Base-by-base conservation (phyloP, 768 basidiomycete genomes). In the button mushroom (Agaricus bisporus) region DNA sequence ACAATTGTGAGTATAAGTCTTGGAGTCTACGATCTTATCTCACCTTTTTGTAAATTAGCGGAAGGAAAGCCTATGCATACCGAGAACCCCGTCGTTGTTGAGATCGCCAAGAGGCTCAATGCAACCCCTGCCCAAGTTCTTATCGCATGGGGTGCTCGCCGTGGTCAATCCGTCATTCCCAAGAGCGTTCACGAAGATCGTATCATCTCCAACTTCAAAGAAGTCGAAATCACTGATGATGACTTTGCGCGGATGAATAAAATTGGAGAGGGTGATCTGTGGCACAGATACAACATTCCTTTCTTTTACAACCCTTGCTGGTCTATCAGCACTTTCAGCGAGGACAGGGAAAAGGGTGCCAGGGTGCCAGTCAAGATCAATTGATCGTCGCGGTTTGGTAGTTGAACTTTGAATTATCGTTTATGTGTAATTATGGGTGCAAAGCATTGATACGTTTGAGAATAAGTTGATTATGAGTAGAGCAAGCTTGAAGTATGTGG, bases 91-190 rank as follows among this genome's bases (percentile, higher is more conserved):
- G 72, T 71, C 43, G 78, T 94, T 22, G 61, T 74, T 43, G 77
- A 77, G 51, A 75, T 92, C 44, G 90, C 89, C 18, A 66, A 80
- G 56, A 75, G 73, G 61, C 74, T 86, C 35, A 70, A 72, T 32
- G 85, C 82, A 4, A 85, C 85, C 1, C 72, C 88, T 2, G 91
- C 90, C 0, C 88, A 94, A 66, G 85, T 94, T 36, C 75, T 94
- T 51, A 70, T 95, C 56, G 88, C 89, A 0, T 95, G 90, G 90
- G 86, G 82, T 11, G 79, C 69, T 36, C 65, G 83, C 60, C 79
- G 89, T 39, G 91, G 90, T 11, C 85, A 83, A 67, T 83, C 83
- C 8, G 86, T 93, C 57, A 90, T 93, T 61, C 91, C 91, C 15
- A 93, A 94, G 77, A 83, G 81, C 51, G 87, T 91, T 25, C 74